Percentiles rank a stretch among this genome's conserved stretches.
Evolutionary conservation across 345 rosid species (phyloP).

Genomic region (Mangifera indica): DNA sequence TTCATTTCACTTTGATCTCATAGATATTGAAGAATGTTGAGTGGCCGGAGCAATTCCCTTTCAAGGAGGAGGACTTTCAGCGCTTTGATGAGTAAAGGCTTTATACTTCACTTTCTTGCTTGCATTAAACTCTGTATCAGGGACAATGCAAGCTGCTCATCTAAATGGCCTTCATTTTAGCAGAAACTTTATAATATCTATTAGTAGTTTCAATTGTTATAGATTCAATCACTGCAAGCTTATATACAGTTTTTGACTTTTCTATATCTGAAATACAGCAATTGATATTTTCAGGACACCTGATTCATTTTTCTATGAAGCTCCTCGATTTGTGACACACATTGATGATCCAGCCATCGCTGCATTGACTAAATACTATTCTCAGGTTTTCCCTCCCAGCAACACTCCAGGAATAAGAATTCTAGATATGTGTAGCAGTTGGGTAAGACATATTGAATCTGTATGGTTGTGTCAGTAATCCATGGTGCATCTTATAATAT

Average conservation of each 20-base stretch:
- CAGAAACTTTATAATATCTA: not conserved
- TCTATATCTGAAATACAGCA: conserved; percentile 2
- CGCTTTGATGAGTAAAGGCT: conserved; percentile 74
- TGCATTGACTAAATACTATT: conserved; percentile 77
- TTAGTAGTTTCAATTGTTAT: not conserved
- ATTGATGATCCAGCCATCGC: conserved; percentile 91
- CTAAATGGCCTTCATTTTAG: not conserved
- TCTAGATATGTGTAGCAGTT: conserved; percentile 94
- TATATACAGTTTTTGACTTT: not conserved
- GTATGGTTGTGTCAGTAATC: not conserved
- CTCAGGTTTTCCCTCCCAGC: conserved; percentile 75
- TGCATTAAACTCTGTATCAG: not conserved
- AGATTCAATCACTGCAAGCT: not conserved
- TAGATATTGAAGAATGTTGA: conserved; percentile 73
- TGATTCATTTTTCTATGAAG: conserved; percentile 72
- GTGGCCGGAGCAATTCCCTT: conserved; percentile 88
- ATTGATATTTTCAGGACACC: conserved; percentile 51
- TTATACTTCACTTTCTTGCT: not conserved
- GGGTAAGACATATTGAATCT: conserved; percentile 48
- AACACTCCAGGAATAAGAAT: conserved; percentile 74
- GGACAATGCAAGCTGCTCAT: not conserved
- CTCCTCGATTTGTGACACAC: conserved; percentile 86
- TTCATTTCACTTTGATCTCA: conserved; percentile 8
- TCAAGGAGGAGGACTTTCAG: conserved; percentile 86
- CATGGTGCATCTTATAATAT: not conserved